phyloP scores from a whole-genome alignment of 768 basidiomycete species.

The Hortiboletus campestris region DNA sequence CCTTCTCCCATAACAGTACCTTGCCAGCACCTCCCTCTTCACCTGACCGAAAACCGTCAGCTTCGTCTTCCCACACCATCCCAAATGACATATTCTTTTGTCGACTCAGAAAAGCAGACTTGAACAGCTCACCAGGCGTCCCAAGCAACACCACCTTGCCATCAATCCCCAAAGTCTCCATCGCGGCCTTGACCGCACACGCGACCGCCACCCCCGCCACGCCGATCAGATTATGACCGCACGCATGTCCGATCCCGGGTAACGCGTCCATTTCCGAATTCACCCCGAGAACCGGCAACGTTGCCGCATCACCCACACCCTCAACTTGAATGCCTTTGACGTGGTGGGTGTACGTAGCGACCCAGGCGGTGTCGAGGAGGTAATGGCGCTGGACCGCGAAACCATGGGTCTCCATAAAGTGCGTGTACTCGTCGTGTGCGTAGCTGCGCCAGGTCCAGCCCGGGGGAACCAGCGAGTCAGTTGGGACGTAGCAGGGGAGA shows the following conservation, averaged over 20 bases:
- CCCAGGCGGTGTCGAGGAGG: constrained; percentile 72
- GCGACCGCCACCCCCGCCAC: constrained; percentile 72
- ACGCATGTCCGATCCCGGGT: constrained; percentile 61
- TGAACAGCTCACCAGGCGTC: constrained; percentile 58
- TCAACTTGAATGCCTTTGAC: background rate
- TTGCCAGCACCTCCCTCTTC: constrained; percentile 74
- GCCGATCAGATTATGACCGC: constrained; percentile 81
- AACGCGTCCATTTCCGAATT: constrained; percentile 81
- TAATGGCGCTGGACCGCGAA: constrained; percentile 63
- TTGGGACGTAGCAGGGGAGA: too few species aligned
- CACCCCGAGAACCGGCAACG: constrained; percentile 46
- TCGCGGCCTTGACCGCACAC: constrained; percentile 58
- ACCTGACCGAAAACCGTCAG: background rate
- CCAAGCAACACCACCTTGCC: constrained; percentile 72
- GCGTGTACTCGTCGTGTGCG: constrained; percentile 69
- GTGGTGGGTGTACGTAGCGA: constrained; percentile 56
- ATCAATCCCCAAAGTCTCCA: constrained; percentile 58
- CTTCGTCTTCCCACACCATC: too few species aligned
- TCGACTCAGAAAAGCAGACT: too few species aligned
- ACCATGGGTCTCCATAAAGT: constrained; percentile 63
- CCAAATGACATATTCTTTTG: too few species aligned
- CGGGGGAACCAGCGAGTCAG: too few species aligned
- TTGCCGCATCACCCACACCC: too few species aligned
- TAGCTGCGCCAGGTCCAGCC: constrained; percentile 21
- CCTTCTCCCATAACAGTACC: constrained; percentile 59